Evolutionary conservation across 2,329 filamentous ascomycete species (phyloP), one percentile per base, ranked within the genome.

Genomic region (Xylariaceae sp.): DNA sequence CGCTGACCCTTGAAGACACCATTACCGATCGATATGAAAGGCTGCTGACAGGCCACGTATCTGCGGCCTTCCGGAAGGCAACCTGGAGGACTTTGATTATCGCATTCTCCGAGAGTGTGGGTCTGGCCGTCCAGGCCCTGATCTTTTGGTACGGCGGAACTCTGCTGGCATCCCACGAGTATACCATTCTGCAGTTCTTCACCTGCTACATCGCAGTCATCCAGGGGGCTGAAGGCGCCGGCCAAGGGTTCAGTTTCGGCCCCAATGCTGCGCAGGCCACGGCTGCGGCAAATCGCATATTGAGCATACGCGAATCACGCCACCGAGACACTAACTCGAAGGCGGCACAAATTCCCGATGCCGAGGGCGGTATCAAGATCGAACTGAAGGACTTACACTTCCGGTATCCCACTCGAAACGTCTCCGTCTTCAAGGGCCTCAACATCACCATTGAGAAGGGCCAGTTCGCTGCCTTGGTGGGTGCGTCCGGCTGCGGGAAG

Each of bases 401-500:
- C 72, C 78, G 74, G 59, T 86, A 86, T 62, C 81, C 82, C 0
- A 80, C 78, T 0, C 75, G 82, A 46, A 74, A 81, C 53, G 71
- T 77, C 2, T 74, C 77, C 27, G 77, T 86, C 34, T 84, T 85
- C 68, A 76, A 73, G 50, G 79, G 80, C 1, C 71, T 91, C 54
- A 84, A 78, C 64, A 72, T 91, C 56, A 80, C 76, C 4, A 80
- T 89, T 50, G 74, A 83, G 60, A 84, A 83, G 60, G 86, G 86
- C 3, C 83, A 88, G 65, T 89, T 88, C 64, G 84, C 80, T 0
- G 86, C 85, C 1, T 74, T 89, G 1, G 86, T 89, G 4, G 86
- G 87, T 1, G 79, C 85, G 0, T 86, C 83, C 1, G 86, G 86
- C 0, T 87, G 84, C 55, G 86, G 86, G 37, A 89, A 91, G 72